These are phyloP conservation scores for Ploettnerulaceae sp. DNA, from an alignment of 2,329 filamentous ascomycete species.

Conservation along the genomic window DNA sequence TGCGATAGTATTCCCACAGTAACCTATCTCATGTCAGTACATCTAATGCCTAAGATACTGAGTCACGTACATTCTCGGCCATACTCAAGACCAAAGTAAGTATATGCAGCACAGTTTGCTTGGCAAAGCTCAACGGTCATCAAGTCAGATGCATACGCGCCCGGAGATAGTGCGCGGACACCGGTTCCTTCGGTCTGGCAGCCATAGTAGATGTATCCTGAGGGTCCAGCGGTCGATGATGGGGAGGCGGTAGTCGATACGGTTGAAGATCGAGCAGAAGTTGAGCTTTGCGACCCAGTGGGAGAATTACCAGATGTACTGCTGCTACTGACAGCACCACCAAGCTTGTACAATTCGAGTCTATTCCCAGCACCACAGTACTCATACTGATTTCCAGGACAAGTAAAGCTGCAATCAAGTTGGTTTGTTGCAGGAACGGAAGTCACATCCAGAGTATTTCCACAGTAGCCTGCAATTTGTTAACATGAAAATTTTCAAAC, in stretches of 20 bases:
- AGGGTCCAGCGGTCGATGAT: constrained; percentile 1
- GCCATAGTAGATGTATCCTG: constrained; percentile 28
- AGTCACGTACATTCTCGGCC: constrained; percentile 13
- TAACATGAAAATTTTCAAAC: no score
- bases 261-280: neutral
- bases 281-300: constrained; percentile 3
- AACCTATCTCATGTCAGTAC: constrained; percentile 10
- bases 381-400: constrained; percentile 32
- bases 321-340: constrained; percentile 1
- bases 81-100: constrained; percentile 23
- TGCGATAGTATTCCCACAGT: constrained; percentile 19
- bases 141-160: constrained; percentile 13
- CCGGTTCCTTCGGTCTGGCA: constrained; percentile 34
- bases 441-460: constrained; percentile 22
- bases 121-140: constrained; percentile 30
- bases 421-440: constrained; percentile 18
- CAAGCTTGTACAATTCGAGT: constrained; percentile 24
- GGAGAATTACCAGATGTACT: neutral
- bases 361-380: constrained; percentile 34
- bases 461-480: constrained; percentile 24
- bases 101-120: constrained; percentile 18
- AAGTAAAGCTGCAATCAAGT: constrained; percentile 27
- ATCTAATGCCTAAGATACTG: neutral
- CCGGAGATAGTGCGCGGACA: constrained; percentile 24
- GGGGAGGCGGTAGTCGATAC: constrained; percentile 6